These are phyloP conservation scores for Cystobasidium ongulense DNA, from an alignment of 768 basidiomycete genomes.

Conservation along the genomic window DNA sequence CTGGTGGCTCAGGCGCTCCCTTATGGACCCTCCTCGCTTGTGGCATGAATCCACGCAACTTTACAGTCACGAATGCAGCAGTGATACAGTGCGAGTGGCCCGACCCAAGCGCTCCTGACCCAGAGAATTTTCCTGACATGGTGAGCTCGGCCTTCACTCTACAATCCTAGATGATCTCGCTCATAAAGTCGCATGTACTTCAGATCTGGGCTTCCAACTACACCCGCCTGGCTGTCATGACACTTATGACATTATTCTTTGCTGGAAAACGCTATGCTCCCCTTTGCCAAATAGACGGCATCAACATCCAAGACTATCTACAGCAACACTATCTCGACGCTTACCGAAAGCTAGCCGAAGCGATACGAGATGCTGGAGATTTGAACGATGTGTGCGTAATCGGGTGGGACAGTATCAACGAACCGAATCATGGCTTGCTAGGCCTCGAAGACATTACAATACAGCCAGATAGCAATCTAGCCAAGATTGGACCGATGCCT, in stretches of 20 bases:
- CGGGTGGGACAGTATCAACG: slow-evolving; percentile 95
- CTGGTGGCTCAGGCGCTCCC: slow-evolving; percentile 87
- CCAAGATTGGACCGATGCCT: slow-evolving; percentile 80
- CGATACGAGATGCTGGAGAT: slow-evolving; percentile 50
- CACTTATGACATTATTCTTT: slow-evolving; percentile 89
- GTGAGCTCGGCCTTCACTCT: background rate
- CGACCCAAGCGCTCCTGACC: slow-evolving; percentile 55
- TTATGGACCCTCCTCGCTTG: slow-evolving; percentile 88
- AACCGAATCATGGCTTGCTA: slow-evolving; percentile 78
- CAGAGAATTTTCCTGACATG: slow-evolving; percentile 77
- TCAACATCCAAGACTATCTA: slow-evolving; percentile 64
- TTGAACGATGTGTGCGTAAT: slow-evolving; percentile 79
- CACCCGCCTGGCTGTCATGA: slow-evolving; percentile 74
- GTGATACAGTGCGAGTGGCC: slow-evolving; percentile 87
- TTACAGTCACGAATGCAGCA: slow-evolving; percentile 76
- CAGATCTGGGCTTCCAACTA: slow-evolving; percentile 99
- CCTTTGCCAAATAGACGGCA: slow-evolving; percentile 77
- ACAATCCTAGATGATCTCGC: no score
- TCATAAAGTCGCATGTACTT: no score
- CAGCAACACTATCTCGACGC: slow-evolving; percentile 42
- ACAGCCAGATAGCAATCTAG: slow-evolving; percentile 60
- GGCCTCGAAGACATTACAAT: slow-evolving; percentile 60
- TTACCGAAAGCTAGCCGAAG: slow-evolving; percentile 36
- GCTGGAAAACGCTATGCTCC: slow-evolving; percentile 84
- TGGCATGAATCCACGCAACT: slow-evolving; percentile 74